Evolutionary conservation across 306 rosid species (phyloP), one percentile per base, ranked within the genome.

Genomic region (Gastrolobium bilobum): DNA sequence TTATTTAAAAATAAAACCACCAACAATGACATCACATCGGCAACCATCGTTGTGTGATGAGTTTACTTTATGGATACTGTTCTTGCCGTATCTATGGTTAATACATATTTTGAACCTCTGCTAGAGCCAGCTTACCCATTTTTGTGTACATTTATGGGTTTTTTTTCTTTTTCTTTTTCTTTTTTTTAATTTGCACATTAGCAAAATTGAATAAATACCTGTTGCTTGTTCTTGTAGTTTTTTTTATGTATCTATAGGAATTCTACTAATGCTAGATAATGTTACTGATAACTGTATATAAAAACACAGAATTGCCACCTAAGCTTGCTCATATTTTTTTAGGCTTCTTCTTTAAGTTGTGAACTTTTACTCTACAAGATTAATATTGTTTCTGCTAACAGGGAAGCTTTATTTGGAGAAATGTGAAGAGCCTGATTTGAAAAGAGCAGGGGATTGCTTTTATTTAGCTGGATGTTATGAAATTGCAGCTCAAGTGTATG

Each of bases 361-460:
- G 5, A n/a, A 31, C 33, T 37, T 39, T 50, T 63, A 2, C 10
- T 8, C 2, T 52, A 5, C 6, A 54, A 43, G 13, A 59, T 51
- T 77, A 58, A 58, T 26, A 10, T 3, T 48, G 29, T 57, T 70
- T 79, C 13, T 79, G 69, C 56, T 5, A 13, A 75, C 85, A 92
- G 97, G 95, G 67, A 88, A 64, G 29, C 81, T 92, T 43, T 92
- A 82, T 77, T 72, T 85, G 78, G 91, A 88, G 48, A 88, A 87
- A 73, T 81, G 84, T 79, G 88, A 88, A 10, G 84, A 85, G n/a
- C 78, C 88, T 48, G 91, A 87, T 52, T 58, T 88, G 0, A 72
- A 81, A 42, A 88, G 85, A 65, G 97, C 95, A 50, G 97, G 88
- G 20, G 92, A 92, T 66, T 92, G 92, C 78, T 92, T 89, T 79